Base-by-base conservation (phyloP, 768 basidiomycete species). In the Hemileccinum rubropunctum region DNA sequence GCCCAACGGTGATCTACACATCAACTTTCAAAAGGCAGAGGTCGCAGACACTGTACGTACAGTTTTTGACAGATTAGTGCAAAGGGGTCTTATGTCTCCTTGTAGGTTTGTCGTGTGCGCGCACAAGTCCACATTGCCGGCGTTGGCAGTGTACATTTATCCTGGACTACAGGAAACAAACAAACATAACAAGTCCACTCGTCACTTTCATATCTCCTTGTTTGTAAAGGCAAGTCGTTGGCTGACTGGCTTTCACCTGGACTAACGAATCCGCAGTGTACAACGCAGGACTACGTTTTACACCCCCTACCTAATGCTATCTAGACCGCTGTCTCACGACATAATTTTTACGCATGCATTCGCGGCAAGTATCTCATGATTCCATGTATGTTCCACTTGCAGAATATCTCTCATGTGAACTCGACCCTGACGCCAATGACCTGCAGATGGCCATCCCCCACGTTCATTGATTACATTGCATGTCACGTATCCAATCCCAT, bases 1-100 rank as follows among this genome's bases (percentile, higher is more conserved):
- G 75, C 83, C 83, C 43, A 89, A 88, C 54, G 85, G 84, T 38
- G 88, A 91, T 66, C 68, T 90, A n/a, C 82, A 88, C 58, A 75
- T 91, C 42, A 81, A 84, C 59, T 91, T 89, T 60, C 77, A 80
- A 41, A 81, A 79, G 46, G 76, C 83, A 43, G 88, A 90, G 50
- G 88, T 91, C 10, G 88, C 88, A 18, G 88, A 90, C 54, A 90
- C 85, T 7, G 88, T 89, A 62, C 23, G 83, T 73, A 44, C 11
- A 2, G 9, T 46, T 27, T 47, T 39, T 26, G 6, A 12, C 1
- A 14, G 2, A 20, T 17, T n/a, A n/a, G 11, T 17, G 6, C 32
- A 12, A 12, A 4, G 14, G n/a, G 34, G 34, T 57, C 57, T 58
- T 49, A 61, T 20, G 12, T 14, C 26, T 50, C 28, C 28, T 36